These are phyloP conservation scores for Acer campestre DNA, from an alignment of 345 rosid genomes.

Conservation along the genomic window DNA sequence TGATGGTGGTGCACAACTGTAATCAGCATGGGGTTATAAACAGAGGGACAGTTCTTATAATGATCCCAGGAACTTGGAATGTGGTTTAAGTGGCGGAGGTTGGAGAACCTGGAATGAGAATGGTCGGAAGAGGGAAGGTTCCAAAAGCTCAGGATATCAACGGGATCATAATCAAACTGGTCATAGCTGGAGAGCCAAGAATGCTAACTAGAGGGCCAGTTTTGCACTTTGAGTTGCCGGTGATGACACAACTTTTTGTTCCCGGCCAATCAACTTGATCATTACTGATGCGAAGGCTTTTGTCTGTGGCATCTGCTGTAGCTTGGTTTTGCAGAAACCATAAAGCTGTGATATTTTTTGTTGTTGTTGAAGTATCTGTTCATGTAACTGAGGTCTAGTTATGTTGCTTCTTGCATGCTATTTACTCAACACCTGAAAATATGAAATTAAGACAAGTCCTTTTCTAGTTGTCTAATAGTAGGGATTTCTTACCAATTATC, in stretches of 20 bases:
- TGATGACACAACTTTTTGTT: neutral
- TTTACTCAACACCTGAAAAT: neutral
- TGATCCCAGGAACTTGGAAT: conserved; percentile 31
- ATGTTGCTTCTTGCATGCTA: neutral
- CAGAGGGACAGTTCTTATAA: conserved; percentile 18
- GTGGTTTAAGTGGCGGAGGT: conserved; percentile 29
- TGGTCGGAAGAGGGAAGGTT: conserved; percentile 50
- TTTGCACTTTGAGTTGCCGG: conserved; percentile 33
- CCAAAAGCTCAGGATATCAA: conserved; percentile 42
- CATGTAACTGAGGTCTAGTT: neutral
- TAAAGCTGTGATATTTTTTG: too few relatives aligned
- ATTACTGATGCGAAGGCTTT: too few relatives aligned
- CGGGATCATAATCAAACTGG: conserved; percentile 34
- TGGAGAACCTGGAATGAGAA: conserved; percentile 44
- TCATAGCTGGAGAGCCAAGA: conserved; percentile 28
- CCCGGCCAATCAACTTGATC: neutral
- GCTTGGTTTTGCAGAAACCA: neutral
- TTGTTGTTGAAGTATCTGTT: neutral
- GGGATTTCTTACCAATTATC: neutral
- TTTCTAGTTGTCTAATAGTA: neutral
- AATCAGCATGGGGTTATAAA: conserved; percentile 37
- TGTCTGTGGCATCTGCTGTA: neutral
- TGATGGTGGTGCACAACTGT: too few relatives aligned
- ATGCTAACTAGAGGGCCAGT: conserved; percentile 46
- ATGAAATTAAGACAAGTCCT: neutral